phyloP scores from a whole-genome alignment of 2,329 filamentous ascomycete genomes.

The Fusarium sp. region DNA sequence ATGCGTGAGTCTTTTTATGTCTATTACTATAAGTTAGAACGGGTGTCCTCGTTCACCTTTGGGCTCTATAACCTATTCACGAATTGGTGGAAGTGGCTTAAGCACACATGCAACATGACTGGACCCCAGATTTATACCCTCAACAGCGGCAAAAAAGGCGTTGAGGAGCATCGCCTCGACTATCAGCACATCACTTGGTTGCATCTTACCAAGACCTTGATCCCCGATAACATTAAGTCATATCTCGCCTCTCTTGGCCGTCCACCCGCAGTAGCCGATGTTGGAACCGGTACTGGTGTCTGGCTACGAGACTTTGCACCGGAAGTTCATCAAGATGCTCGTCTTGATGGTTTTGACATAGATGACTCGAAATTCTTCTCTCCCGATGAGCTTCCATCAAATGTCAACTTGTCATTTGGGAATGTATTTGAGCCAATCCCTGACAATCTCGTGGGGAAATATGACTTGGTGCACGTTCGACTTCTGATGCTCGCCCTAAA shows the following conservation, averaged over 20 bases:
- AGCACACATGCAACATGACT: not conserved
- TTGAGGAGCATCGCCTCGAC: slow-evolving; percentile 3
- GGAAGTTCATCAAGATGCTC: not conserved
- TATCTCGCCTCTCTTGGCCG: not conserved
- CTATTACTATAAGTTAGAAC: not conserved
- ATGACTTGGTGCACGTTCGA: slow-evolving; percentile 4
- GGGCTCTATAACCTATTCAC: no score
- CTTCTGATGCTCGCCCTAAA: slow-evolving; percentile 3
- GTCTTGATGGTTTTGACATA: slow-evolving; percentile 4
- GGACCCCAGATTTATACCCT: not conserved
- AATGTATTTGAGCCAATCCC: not conserved
- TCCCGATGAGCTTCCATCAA: not conserved
- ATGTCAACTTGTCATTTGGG: not conserved
- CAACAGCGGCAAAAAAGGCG: slow-evolving; percentile 2
- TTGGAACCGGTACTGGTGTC: not conserved
- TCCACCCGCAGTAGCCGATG: not conserved
- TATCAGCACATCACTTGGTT: not conserved
- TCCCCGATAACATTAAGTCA: not conserved
- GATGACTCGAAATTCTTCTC: not conserved
- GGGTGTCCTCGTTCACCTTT: no score
- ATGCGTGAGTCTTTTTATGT: not conserved
- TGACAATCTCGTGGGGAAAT: not conserved
- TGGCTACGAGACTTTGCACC: not conserved
- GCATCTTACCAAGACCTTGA: not conserved
- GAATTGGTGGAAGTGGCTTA: no score